These are phyloP conservation scores for Dipteronia dyeriana DNA, from an alignment of 345 rosid species.

Conservation along the genomic window DNA sequence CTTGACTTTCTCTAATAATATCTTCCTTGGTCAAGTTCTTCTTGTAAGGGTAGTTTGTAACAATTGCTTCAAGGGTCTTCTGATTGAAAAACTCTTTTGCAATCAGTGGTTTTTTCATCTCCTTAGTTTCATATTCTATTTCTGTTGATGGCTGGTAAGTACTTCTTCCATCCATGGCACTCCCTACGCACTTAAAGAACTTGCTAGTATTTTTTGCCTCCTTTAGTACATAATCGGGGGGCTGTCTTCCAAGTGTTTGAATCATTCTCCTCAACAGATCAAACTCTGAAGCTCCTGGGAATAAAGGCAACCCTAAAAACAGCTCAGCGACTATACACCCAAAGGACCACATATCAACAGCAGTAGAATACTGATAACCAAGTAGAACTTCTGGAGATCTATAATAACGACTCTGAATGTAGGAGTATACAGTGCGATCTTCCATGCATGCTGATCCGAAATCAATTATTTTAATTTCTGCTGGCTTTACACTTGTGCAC, in stretches of 20 bases:
- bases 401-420: constrained; percentile 99
- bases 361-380: constrained; percentile 98
- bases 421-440: constrained; percentile 96
- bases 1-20: constrained; percentile 75
- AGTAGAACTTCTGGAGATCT: constrained; percentile 99
- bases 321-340: constrained; percentile 99
- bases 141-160: constrained; percentile 73
- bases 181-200: constrained; percentile 93
- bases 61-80: constrained; percentile 91
- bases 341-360: constrained; percentile 99
- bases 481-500: constrained; percentile 82
- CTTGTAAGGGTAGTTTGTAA: constrained; percentile 79
- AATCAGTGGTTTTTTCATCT: constrained; percentile 72
- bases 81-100: constrained; percentile 96
- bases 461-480: constrained; percentile 96
- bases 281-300: constrained; percentile 99
- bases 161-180: constrained; percentile 56
- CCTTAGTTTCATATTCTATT: constrained; percentile 92
- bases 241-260: constrained; percentile 86
- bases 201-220: constrained; percentile 88
- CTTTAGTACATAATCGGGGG: constrained; percentile 93
- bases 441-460: constrained; percentile 99
- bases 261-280: constrained; percentile 93
- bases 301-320: constrained; percentile 93
- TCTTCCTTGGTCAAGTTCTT: constrained; percentile 80